Evolutionary conservation across 2,329 filamentous ascomycete species (phyloP), one percentile per base, ranked within the genome.

Genomic region (Colletotrichum tanaceti): DNA sequence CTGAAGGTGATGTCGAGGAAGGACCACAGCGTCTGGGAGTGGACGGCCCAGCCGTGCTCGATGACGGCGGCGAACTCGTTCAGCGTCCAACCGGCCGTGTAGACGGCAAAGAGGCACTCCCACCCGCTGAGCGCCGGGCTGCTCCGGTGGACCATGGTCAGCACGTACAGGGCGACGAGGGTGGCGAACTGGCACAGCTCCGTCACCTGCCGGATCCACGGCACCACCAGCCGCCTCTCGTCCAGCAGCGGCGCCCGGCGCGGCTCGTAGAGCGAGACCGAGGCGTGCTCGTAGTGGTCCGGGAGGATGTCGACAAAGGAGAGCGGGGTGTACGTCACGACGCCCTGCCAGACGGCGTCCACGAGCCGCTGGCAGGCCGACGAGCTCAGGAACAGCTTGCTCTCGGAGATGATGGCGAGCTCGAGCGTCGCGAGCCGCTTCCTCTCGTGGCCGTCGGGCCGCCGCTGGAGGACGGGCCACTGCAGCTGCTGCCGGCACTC

Each of bases 11-110:
- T 84, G 74, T 93, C 91, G 10, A 93, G 83, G 73, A 93, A 93
- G 0, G 90, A 90, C 91, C 90, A 93, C 4, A 93, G 80, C 71
- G 91, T 92, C 75, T 93, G 90, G 0, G 90, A 90, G 72, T 93
- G 90, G 0, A 93, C 90, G 44, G 87, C 85, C 90, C 81, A 84
- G 22, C 81, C 84, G 72, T 92, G 90, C 74, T 91, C 90, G 18
- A 90, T 82, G 47, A 91, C 87, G 1, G 88, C 87, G 0, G 88
- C 86, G 70, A 90, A 83, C 72, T 90, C 88, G 72, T 91, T 89
- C 0, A 91, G 80, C 3, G 88, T 85, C 90, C 91, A 93, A 2
- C 91, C 91, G 2, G 85, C 80, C 1, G 87, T 85, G 73, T 91
- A 93, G 3, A 92, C 75, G 54, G 84, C 82, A 75, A 93, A 93